Evolutionary conservation across 2,329 filamentous ascomycete species (phyloP), one percentile per base, ranked within the genome.

Genomic region (Lomentospora prolificans): DNA sequence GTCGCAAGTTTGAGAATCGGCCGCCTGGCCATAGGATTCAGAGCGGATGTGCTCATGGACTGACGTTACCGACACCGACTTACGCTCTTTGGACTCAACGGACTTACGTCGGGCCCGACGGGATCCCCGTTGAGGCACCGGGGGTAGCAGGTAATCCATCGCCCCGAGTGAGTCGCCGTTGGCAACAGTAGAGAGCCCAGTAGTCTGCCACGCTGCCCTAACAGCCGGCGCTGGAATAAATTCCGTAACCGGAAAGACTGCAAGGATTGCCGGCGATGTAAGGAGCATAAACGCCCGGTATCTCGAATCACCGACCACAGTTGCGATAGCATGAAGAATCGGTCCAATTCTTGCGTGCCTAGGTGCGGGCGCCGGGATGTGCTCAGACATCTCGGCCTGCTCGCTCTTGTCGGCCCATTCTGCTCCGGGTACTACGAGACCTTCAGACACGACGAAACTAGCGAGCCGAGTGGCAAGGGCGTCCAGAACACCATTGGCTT

Each of bases 221-320:
- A 53, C 55, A 14, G 36, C 33, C 9, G 48, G 41, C 14, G 51
- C 12, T 17, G 55, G 46, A 27, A 36, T 39, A 22, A 53, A 79
- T 46, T 80, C 78, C 39, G 79, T 69, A 46, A 76, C 75, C 2
- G 85, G 85, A 58, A 90, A 87, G 9, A 88, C 79, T 19, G 85
- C 81, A 56, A 88, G 71, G 41, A 90, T 81, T 0, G 82, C 78
- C 1, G 85, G 85, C 1, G 86, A 86, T 58, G 80, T 85, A 46
- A 86, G 70, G 51, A 89, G 78, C 62, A 89, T 81, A 60, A 85
- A 85, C 8, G 89, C 85, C 55, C 90, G 82, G 68, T 86, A 88
- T 61, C 85, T 86, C 0, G 92, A 96, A 63, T 89, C 82, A 58
- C 84, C 80, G 52, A 96, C 80, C 51, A 96, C 86, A 50, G 84